Base-by-base conservation (phyloP, 495 filamentous ascomycete species). In the Chaetomidium leptoderma region DNA sequence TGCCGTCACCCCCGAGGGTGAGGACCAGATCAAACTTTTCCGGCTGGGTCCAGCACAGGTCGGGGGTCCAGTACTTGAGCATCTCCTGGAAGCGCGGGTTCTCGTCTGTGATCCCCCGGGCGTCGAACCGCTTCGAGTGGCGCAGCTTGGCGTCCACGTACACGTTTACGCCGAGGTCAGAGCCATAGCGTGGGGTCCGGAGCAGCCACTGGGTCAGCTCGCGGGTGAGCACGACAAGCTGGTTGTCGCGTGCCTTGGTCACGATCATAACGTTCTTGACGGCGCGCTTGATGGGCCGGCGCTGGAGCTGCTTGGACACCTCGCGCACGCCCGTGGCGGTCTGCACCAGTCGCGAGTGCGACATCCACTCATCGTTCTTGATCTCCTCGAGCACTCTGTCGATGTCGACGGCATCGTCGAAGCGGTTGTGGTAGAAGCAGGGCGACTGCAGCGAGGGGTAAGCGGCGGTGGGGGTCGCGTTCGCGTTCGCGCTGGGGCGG, bases 381-480 rank as follows among this genome's bases (percentile, higher is more conserved):
- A 97, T 95, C 74, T 98, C 93, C 70, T 97, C 93, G 1, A 98
- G 79, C 3, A 98, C 91, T 68, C 87, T 95, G 54, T 95, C 89
- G 42, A 97, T 87, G 70, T 98, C 91, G 60, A 98, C 89, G 8
- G 91, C 91, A 68, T 95, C 90, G 57, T 96, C 93, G 67, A 98
- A 97, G 39, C 91, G 82, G 72, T 92, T 87, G 72, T 98, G 93
- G 79, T 96, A 97, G 73, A 92, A 97, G 73, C 95, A 97, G 0
- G 93, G 93, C 36, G 90, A 95, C 66, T 92, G 86, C 24, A 97
- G 74, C 5, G 81, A 76, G 17, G 82, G 77, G 59, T 89, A 81
- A 29, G 86, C 81, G 2, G 86, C 83, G 27, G 81, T 78, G 9
- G 85, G 82, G 0, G 83, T 81, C 56, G 68, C 69, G 62, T 60